Base-by-base conservation (phyloP, 2,329 filamentous ascomycete genomes). In the Aspergillus carbonarius region DNA sequence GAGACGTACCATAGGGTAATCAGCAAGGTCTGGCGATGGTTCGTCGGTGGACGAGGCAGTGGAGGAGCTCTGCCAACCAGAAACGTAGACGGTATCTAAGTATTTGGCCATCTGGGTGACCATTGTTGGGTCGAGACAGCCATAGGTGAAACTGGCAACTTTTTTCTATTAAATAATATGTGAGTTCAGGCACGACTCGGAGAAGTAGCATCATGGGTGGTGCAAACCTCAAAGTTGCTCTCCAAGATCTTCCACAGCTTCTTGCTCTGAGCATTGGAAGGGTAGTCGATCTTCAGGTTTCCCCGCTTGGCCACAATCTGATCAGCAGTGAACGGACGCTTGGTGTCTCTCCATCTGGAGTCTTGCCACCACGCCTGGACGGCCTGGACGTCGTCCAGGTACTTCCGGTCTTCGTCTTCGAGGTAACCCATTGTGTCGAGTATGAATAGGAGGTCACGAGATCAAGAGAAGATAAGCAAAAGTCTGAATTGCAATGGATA, bases 91-190 rank as follows among this genome's bases (percentile, higher is more conserved):
- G 34, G 95, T 99, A 74, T 99, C 95, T 62, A 99, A 84, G 77
- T 96, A 98, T 79, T 98, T 96, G 70, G 93, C 93, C 95, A 99
- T 99, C 78, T 99, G 95, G 27, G 95, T 98, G 74, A 99, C 85
- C 91, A 97, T 97, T 57, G 96, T 96, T 10, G 95, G 95, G 74
- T 99, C 95, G 65, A 99, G 83, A 79, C 95, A 98, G 71, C 95
- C 95, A 74, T 97, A 99, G 58, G 95, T 99, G 81, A 89, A 96
- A 78, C 91, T 96, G 49, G 91, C 91, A 72, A 95, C 90, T 70
- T 87, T 86, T 72, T 84, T 90, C 91, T 96, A 15, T 32, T 23
- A 15, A 13, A 13, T 5, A n/a, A 44, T 15, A n/a, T 9, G 34
- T 58, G 15, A 56, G 48, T 12, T 18, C 12, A 12, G 8, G 32